Base-by-base conservation (phyloP, 305 asterid genomes). In the Fraxinus platypoda region DNA sequence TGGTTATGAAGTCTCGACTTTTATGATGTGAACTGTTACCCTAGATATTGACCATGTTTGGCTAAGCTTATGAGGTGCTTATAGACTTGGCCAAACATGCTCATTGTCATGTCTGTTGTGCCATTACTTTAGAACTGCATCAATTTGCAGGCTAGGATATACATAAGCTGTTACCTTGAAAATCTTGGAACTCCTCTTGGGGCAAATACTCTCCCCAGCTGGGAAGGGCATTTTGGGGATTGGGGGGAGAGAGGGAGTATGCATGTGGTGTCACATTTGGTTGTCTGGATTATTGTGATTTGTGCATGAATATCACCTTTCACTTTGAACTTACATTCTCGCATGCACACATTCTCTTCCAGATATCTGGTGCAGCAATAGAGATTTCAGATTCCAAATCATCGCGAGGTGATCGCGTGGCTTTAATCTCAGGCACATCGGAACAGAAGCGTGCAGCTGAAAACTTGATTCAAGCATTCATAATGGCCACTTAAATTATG, bases 381-480 rank as follows among this genome's bases (percentile, higher is more conserved):
- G 98, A 95, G 88, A 87, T 95, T 81, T 80, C 88, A 68, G 98
- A 95, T 81, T 87, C 97, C 82, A 94, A 87, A 87, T 89, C 94
- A 77, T 92, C 97, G 81, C 91, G 97, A 77, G 97, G 97, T 72
- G 98, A 95, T 79, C 97, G 94, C 23, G 84, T 95, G 85, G 99
- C 99, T 81, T 37, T 93, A 77, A 90, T 95, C 82, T 90, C 97
- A 26, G 99, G 99, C 79, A 91, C 97, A 80, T 23, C 88, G 41
- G 99, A 94, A 52, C 95, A 95, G 91, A 93, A 95, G 90, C 97
- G 92, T 68, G 86, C 97, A 74, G 98, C 98, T 84, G 97, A 94
- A 90, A 94, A 92, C 91, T 86, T 94, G 93, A 91, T 94, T 83
- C 97, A 91, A 91, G 98, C 97, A 76, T 94, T 94, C 88, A 94